Evolutionary conservation across 352 stramenopile species (phyloP).

Genomic region (Peronospora belbahrii): DNA sequence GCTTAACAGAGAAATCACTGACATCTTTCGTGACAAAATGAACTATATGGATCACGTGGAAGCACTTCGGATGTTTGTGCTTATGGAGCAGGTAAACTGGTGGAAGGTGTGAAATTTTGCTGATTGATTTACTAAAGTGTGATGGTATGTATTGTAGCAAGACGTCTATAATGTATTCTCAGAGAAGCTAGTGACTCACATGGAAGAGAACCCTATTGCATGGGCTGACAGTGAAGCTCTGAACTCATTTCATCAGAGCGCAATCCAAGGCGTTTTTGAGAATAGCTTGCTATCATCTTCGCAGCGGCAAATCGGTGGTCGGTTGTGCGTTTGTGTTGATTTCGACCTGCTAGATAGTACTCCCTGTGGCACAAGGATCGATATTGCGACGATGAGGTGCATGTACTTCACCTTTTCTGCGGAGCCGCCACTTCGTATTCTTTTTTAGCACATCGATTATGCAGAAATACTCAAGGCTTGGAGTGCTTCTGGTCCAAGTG

Average conservation of each 20-base stretch:
- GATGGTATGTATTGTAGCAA: slow-evolving; percentile 34
- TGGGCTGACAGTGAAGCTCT: slow-evolving; percentile 53
- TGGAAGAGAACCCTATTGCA: slow-evolving; percentile 40
- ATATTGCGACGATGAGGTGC: slow-evolving; percentile 50
- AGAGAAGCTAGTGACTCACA: slow-evolving; percentile 40
- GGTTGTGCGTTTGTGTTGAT: slow-evolving; percentile 41
- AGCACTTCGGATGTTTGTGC: slow-evolving; percentile 45
- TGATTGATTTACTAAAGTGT: neutral
- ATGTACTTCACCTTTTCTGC: slow-evolving; percentile 49
- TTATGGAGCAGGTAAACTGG: slow-evolving; percentile 60
- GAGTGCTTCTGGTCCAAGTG: slow-evolving; percentile 51
- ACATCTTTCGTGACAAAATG: slow-evolving; percentile 46
- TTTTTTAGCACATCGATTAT: slow-evolving; percentile 55
- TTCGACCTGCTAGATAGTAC: slow-evolving; percentile 36
- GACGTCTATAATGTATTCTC: slow-evolving; percentile 51
- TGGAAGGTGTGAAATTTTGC: neutral
- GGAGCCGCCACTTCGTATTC: slow-evolving; percentile 42
- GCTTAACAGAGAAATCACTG: slow-evolving; percentile 41
- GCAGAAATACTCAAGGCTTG: slow-evolving; percentile 54
- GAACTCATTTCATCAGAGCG: slow-evolving; percentile 44
- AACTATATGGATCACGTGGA: slow-evolving; percentile 45
- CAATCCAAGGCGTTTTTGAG: slow-evolving; percentile 42
- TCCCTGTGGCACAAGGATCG: slow-evolving; percentile 29
- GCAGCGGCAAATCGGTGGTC: slow-evolving; percentile 35
- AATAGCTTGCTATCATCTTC: slow-evolving; percentile 33